A percentile compares a stretch with the other conserved stretches of the same genome.
Conservation (phyloP, 805 yeast genomes). For the Scheffersomyces spartinae region DNA sequence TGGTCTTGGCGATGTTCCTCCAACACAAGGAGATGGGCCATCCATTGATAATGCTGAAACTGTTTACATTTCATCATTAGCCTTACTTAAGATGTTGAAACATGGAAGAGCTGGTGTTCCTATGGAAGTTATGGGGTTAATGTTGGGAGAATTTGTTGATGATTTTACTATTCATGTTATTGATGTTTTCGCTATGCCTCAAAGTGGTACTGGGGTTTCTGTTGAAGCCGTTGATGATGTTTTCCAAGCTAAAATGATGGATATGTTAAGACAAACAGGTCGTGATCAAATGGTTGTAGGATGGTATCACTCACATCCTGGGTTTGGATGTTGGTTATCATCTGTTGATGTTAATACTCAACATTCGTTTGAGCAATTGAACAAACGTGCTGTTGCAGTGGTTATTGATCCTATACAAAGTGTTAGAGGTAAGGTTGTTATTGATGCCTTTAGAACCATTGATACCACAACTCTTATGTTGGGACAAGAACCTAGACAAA, state of each 20-base stretch:
- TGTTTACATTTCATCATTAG: conserved; percentile 90
- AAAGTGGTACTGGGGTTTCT: conserved; percentile 94
- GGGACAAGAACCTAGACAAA: conserved; percentile 96
- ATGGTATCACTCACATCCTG: conserved; percentile 97
- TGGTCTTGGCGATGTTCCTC: conserved; percentile 34
- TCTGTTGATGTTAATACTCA: conserved; percentile 96
- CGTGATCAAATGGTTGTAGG: conserved; percentile 99
- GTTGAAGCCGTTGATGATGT: conserved; percentile 99
- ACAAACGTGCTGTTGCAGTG: conserved; percentile 93
- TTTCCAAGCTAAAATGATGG: conserved; percentile 99
- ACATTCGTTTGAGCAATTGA: conserved; percentile 93
- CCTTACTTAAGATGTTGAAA: conserved; percentile 89
- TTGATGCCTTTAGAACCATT: conserved; percentile 94
- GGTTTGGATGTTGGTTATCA: conserved; percentile 99
- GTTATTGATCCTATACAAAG: conserved; percentile 98
- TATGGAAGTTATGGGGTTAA: conserved; percentile 88
- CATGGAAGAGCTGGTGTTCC: conserved; percentile 90
- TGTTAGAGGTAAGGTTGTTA: conserved; percentile 96
- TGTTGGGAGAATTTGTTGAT: conserved; percentile 97
- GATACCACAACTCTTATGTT: conserved; percentile 80
- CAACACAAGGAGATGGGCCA: conserved; percentile 52
- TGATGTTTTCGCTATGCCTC: conserved; percentile 99
- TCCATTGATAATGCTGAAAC: conserved; percentile 93
- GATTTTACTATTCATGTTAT: conserved; percentile 95
- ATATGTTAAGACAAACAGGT: conserved; percentile 98